Conservation (phyloP, 345 rosid genomes). For the Rhizophora apiculata region DNA sequence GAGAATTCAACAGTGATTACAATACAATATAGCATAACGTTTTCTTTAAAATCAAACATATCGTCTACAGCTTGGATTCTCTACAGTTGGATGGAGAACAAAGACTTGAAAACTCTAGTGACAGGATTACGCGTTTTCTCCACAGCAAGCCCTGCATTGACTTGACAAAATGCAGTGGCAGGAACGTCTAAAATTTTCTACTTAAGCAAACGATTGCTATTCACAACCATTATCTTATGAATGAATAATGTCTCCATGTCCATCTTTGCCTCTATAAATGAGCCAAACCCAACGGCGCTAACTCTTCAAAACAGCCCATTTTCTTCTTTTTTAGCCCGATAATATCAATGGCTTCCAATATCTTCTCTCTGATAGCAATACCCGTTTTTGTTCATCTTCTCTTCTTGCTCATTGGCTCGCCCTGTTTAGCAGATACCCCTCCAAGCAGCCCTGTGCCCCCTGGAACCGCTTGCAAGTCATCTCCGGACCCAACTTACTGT, state of each 20-base stretch:
- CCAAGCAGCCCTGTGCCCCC: slow-evolving; percentile 29
- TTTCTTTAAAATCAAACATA: too few species aligned
- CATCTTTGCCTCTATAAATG: slow-evolving; percentile 17
- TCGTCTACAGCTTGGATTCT: neutral
- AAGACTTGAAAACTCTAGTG: neutral
- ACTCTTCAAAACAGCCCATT: neutral
- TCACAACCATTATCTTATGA: neutral
- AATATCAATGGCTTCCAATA: slow-evolving; percentile 21
- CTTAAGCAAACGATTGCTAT: neutral
- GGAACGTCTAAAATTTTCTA: neutral
- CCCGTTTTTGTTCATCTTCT: slow-evolving; percentile 23
- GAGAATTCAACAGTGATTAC: neutral
- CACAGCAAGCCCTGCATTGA: slow-evolving; percentile 18
- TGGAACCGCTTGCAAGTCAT: slow-evolving; percentile 42
- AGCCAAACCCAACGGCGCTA: slow-evolving; percentile 8
- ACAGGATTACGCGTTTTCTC: slow-evolving; percentile 22
- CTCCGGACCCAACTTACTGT: slow-evolving; percentile 69
- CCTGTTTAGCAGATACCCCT: slow-evolving; percentile 23
- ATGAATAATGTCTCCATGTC: neutral
- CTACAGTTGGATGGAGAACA: neutral
- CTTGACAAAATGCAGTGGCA: slow-evolving; percentile 2
- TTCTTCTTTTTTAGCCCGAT: neutral
- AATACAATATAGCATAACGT: too few species aligned
- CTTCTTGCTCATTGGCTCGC: slow-evolving; percentile 16
- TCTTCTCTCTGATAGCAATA: slow-evolving; percentile 10